Base-by-base conservation (phyloP, 2,329 filamentous ascomycete species). In the Exserohilum rostratum region DNA sequence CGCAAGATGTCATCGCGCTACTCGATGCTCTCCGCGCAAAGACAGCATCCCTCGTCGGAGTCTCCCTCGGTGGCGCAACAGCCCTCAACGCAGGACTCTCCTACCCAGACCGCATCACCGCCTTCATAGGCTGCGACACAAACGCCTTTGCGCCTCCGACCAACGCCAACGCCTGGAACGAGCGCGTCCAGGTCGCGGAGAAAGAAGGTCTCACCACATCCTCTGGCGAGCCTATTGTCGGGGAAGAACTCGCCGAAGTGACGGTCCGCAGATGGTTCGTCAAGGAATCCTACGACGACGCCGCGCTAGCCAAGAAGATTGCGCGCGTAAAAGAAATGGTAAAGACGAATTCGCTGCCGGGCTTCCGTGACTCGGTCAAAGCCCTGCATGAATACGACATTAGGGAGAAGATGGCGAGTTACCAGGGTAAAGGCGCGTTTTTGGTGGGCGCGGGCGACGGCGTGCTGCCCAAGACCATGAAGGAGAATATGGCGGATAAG, bases 31-130 rank as follows among this genome's bases (percentile, higher is more conserved):
- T 96, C 27, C 85, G 89, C 44, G 86, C 93, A 37, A 79, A 83
- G 9, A 83, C 84, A 65, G 85, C 90, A 0, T 81, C 84, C 0
- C 78, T 93, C 0, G 79, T 95, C 17, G 91, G 91, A 17, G 91
- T 96, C 3, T 90, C 87, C 31, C 86, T 95, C 72, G 91, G 91
- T 59, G 91, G 91, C 47, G 90, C 88, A 2, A 95, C 91, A 1
- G 82, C 87, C 1, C 82, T 95, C 45, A 87, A 89, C 69, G 87
- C 89, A 46, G 88, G 89, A 0, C 83, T 96, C 46, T 80, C 80
- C 35, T 82, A 90, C 65, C 87, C 90, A 0, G 59, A 77, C 1
- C 81, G 85, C 38, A 76, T 91, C 12, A 71, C 66, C 1, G 80
- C 80, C 6, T 90, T 92, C 71, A 79, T 93, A 18, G 83, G 87